Base-by-base conservation (phyloP, 192 early-diverging fungal genomes). In the Coemansia sp. region DNA sequence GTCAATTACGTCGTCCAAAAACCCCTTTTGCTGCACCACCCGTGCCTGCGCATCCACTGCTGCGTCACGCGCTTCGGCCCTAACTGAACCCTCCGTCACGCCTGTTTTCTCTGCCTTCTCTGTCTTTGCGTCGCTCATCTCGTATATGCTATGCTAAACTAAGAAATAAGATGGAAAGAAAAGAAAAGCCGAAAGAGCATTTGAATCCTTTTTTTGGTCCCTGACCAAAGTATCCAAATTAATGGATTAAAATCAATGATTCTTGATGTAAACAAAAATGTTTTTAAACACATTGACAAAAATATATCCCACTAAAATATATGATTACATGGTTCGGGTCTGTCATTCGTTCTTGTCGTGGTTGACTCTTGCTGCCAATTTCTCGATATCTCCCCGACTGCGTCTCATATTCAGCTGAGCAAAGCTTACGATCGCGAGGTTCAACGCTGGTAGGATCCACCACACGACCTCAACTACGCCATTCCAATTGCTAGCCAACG, bases 1-100 rank as follows among this genome's bases (percentile, higher is more conserved):
- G 59, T 82, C 80, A 27, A 82, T 82, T 3, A 77, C 54, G 57
- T 82, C 80, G 71, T 82, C 80, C 38, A 82, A 62, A 11, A 74
- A 26, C n/a, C 80, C 71, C 80, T 82, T 82, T 31, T 75, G 73
- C 67, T 69, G 71, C 19, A 82, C 67, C 16, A 82, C 56, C 21
- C 69, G 66, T 3, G 79, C 79, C 22, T 82, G 73, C 37, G 79
- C 79, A 59, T 82, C 79, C 8, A 72, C 47, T 31, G 29, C 29
- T 7, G 29, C 29, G 29, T 31, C 29, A 31, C 29, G 29, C 29
- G 29, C 29, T 31, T 31, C 29, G 6, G 31, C 31, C 31, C 31
- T 35, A 35, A 8, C 31, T 35, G 6, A 7, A 7, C 31, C 31
- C 31, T 35, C 31, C 6, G 31, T 71, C 69, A 53, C 72, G 72